Evolutionary conservation across 768 basidiomycete genomes (phyloP), one percentile per base, ranked within the genome.

Genomic region (Boletus bicolor): DNA sequence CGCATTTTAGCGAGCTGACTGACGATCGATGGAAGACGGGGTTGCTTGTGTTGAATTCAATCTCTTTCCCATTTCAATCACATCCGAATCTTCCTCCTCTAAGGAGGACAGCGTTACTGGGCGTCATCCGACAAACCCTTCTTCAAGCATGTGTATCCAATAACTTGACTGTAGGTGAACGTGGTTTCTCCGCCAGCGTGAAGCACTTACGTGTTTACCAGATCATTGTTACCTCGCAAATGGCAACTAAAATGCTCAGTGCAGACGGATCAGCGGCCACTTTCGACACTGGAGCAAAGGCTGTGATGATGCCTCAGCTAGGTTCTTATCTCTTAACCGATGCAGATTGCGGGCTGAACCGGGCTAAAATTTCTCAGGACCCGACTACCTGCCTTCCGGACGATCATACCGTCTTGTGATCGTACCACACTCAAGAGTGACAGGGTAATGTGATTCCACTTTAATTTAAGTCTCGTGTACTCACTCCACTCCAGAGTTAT

Each of bases 11-110:
- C 51, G 21, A 47, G 19, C 59, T 67, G 51, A 67, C 24, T 43
- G 41, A 55, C 55, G 35, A 28, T 28, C 21, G 21, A 6, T 7
- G 28, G 46, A 56, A 61, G 87, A 76, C 76, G 36, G 75, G 79
- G 2, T 73, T 90, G 15, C 76, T 91, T 11, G 80, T 88, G 28
- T 69, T 91, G 44, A 84, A 81, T 64, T 87, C 85, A 3, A 74
- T 91, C 30, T 84, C 83, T 24, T 86, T 83, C 62, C 82, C 83
- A 2, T 85, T 91, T 56, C 86, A 89, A 66, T 68, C 74, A 12
- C 65, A 73, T 19, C 66, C 78, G 2, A 66, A 74, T 39, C 61
- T 85, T 32, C 64, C 69, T 11, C 60, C 61, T 10, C 64, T 73
- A 11, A 75, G 71, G 46, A 79, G 72, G 64, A 76, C 66, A 32